These are phyloP conservation scores for Otatea glauca DNA, from an alignment of 176 grass and related monocot species.

Conservation along the genomic window DNA sequence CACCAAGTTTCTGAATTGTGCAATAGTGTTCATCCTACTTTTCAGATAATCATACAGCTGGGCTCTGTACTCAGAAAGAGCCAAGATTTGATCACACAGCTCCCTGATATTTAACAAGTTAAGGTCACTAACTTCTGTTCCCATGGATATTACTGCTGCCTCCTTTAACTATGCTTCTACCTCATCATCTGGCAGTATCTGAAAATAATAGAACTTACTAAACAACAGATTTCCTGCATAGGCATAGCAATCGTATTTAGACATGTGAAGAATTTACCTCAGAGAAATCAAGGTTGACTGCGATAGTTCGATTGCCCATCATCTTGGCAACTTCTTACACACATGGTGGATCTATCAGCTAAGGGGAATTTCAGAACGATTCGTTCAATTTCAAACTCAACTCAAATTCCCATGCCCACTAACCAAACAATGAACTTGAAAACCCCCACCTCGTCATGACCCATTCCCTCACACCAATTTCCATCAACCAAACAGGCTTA, in stretches of 20 bases:
- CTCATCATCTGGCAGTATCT: slow-evolving; percentile 73
- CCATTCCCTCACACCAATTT: no score
- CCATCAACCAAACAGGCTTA: no score
- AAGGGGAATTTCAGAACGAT: no score
- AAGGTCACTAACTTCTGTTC: slow-evolving; percentile 86
- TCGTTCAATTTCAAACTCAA: no score
- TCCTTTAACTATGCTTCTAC: slow-evolving; percentile 81
- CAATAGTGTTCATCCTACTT: slow-evolving; percentile 82
- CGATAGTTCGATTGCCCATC: slow-evolving; percentile 72
- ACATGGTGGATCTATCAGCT: no score
- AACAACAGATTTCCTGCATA: background rate
- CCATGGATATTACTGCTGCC: slow-evolving; percentile 87
- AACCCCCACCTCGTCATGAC: no score
- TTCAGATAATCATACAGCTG: slow-evolving; percentile 83
- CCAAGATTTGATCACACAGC: slow-evolving; percentile 81
- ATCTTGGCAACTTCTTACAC: slow-evolving; percentile 83
- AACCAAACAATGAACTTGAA: no score
- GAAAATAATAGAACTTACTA: slow-evolving; percentile 18
- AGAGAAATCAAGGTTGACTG: slow-evolving; percentile 83
- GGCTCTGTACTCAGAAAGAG: slow-evolving; percentile 92
- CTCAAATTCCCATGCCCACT: no score
- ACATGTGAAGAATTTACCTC: slow-evolving; percentile 54
- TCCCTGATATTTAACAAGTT: slow-evolving; percentile 80
- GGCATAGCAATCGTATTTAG: background rate
- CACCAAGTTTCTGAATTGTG: slow-evolving; percentile 90